Percentiles rank a stretch among this genome's conserved stretches.
phyloP scores from a whole-genome alignment of 2,329 filamentous ascomycete genomes.

The Uncinocarpus reesii region DNA sequence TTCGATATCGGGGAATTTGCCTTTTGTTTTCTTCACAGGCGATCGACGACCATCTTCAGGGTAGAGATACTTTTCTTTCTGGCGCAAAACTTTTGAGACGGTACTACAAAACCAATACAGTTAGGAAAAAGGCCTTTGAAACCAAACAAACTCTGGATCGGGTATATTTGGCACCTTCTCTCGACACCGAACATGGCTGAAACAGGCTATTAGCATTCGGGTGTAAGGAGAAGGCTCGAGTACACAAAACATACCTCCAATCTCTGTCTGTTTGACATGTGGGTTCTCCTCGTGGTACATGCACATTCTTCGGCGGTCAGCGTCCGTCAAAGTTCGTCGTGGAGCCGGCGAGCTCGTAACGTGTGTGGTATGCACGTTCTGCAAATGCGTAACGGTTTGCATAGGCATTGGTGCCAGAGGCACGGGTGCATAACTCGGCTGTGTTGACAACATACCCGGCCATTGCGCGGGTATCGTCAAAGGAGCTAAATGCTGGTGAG shows the following conservation, averaged over 20 bases:
- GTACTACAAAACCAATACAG: slow-evolving; percentile 51
- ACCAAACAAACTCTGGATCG: slow-evolving; percentile 15
- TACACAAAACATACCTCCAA: slow-evolving; percentile 55
- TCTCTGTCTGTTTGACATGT: slow-evolving; percentile 86
- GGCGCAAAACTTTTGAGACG: slow-evolving; percentile 91
- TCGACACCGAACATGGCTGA: slow-evolving; percentile 85
- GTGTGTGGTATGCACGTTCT: slow-evolving; percentile 41
- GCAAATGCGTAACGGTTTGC: slow-evolving; percentile 38
- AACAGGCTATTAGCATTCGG: slow-evolving; percentile 5
- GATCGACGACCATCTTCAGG: slow-evolving; percentile 69
- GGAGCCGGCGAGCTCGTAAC: slow-evolving; percentile 45
- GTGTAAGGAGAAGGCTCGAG: neutral
- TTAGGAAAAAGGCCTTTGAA: slow-evolving; percentile 3
- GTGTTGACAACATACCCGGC: slow-evolving; percentile 73
- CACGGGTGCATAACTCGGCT: slow-evolving; percentile 53
- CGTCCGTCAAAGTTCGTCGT: slow-evolving; percentile 79
- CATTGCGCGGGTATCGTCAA: slow-evolving; percentile 64
- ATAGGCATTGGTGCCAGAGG: slow-evolving; percentile 47
- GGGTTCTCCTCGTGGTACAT: slow-evolving; percentile 86
- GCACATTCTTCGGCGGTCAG: slow-evolving; percentile 87
- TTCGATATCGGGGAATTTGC: slow-evolving; percentile 83
- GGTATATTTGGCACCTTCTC: slow-evolving; percentile 60
- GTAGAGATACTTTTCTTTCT: slow-evolving; percentile 88
- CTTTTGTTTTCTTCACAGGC: slow-evolving; percentile 70
- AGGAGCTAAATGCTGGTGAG: slow-evolving; percentile 54